These are phyloP conservation scores for Talaromyces borbonicus DNA, from an alignment of 495 filamentous ascomycete genomes.

Conservation along the genomic window DNA sequence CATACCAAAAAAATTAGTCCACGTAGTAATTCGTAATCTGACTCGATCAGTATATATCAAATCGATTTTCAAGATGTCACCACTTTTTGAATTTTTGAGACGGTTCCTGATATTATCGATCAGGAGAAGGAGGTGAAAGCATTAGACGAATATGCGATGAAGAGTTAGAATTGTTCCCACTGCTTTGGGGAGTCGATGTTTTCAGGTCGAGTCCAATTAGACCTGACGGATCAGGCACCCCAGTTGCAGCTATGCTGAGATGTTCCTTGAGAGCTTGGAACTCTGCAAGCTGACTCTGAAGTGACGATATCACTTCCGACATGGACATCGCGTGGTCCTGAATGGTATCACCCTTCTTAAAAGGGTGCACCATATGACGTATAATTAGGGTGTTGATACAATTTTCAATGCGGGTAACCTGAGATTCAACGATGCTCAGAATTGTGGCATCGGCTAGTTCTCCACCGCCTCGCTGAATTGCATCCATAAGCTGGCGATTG, in stretches of 20 bases:
- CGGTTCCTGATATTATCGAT: conserved; percentile 3
- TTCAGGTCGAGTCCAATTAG: conserved; percentile 10
- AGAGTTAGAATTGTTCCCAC: conserved; percentile 19
- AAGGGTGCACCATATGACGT: conserved; percentile 52
- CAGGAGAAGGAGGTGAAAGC: neutral
- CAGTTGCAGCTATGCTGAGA: conserved; percentile 24
- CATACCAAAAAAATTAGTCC: no score
- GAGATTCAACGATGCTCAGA: conserved; percentile 82
- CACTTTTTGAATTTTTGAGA: neutral
- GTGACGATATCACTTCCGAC: conserved; percentile 35
- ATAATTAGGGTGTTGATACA: conserved; percentile 56
- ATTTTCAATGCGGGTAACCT: conserved; percentile 89
- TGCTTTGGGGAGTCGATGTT: conserved; percentile 13
- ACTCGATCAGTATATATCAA: no score
- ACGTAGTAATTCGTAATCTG: no score
- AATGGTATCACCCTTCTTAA: conserved; percentile 33
- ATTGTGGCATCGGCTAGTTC: conserved; percentile 82
- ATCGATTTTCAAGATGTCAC: neutral
- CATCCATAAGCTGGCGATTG: conserved; percentile 70
- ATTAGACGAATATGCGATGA: conserved; percentile 16
- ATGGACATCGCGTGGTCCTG: conserved; percentile 45
- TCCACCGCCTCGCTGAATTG: conserved; percentile 72
- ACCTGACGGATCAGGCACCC: conserved; percentile 18
- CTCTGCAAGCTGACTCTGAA: conserved; percentile 40
- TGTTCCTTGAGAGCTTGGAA: conserved; percentile 41